These are phyloP conservation scores for Aureobasidium sp. DNA, from an alignment of 2,329 filamentous ascomycete genomes.

Conservation along the genomic window DNA sequence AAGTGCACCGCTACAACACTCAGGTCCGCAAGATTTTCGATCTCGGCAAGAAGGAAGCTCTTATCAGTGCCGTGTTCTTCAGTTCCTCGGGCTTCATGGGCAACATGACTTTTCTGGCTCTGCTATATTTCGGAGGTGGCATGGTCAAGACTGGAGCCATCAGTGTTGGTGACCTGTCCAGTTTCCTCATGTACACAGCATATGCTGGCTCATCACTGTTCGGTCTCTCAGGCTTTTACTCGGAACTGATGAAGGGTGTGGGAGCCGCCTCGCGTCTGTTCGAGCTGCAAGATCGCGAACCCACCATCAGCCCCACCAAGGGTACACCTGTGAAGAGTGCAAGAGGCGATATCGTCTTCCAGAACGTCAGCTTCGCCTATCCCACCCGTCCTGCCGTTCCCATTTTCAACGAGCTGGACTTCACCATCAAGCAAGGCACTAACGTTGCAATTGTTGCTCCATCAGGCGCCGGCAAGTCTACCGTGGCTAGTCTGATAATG, in stretches of 20 bases:
- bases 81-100: constrained; percentile 79
- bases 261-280: constrained; percentile 94
- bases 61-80: constrained; percentile 89
- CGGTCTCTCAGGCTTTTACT: constrained; percentile 92
- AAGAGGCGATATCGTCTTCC: constrained; percentile 81
- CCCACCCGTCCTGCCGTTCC: constrained; percentile 85
- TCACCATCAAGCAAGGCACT: constrained; percentile 84
- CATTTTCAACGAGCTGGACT: constrained; percentile 84
- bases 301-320: constrained; percentile 79
- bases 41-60: constrained; percentile 76
- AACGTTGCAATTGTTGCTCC: constrained; percentile 97
- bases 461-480: constrained; percentile 93
- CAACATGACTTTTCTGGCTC: constrained; percentile 89
- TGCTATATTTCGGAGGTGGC: constrained; percentile 83
- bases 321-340: constrained; percentile 74
- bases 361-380: constrained; percentile 81
- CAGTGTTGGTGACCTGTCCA: constrained; percentile 85
- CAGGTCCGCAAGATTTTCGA: constrained; percentile 90
- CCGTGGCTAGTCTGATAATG: constrained; percentile 82
- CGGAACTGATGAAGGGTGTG: constrained; percentile 97
- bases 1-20: constrained; percentile 83
- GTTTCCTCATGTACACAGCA: constrained; percentile 97
- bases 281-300: constrained; percentile 84
- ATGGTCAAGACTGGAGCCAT: constrained; percentile 84
- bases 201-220: constrained; percentile 83